Evolutionary conservation across 805 yeast genomes (phyloP), one percentile per base, ranked within the genome.

Genomic region (Ogataea chonburiensis): DNA sequence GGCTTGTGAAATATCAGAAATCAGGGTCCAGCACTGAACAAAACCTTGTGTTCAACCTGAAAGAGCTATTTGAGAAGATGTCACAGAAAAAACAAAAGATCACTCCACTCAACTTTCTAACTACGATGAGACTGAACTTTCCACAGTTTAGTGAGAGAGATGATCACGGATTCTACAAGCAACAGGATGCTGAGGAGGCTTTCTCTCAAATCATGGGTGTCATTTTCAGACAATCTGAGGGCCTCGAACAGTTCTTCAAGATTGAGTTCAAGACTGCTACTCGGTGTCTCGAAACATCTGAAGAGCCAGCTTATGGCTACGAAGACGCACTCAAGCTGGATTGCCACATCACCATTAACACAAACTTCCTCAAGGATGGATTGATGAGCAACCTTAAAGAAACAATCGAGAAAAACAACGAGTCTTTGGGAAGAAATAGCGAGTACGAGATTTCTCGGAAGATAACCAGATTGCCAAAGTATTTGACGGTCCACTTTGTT

Each of bases 161-260:
- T 43, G 64, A 67, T 18, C 67, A 68, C 33, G 97, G 97, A 1
- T 64, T 72, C 38, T 84, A 74, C 56, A 88, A 86, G 61, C 98
- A 93, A 65, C 99, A 93, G 64, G 99, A 93, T 67, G 98, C 98
- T 0, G 99, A 93, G 65, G 99, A 93, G 60, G 84, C 91, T 12
- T 88, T 79, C 64, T 81, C 96, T 6, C 91, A 84, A 58, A 71
- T 93, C 33, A 63, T 89, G 45, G 64, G 67, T 22, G 63, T 71
- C 20, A 60, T 86, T 42, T 60, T 71, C 23, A 53, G 61, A 15
- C 71, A 68, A 9, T 70, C 73, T 39, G 73, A 75, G 17, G 71
- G 75, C 14, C 60, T 78, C 24, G 76, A 77, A 34, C 72, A 72
- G 40, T 69, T 70, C 44, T 83, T 89, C 58, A 77, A 75, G 30